phyloP scores from a whole-genome alignment of 2,329 filamentous ascomycete genomes.

The Raffaelea albimanens region DNA sequence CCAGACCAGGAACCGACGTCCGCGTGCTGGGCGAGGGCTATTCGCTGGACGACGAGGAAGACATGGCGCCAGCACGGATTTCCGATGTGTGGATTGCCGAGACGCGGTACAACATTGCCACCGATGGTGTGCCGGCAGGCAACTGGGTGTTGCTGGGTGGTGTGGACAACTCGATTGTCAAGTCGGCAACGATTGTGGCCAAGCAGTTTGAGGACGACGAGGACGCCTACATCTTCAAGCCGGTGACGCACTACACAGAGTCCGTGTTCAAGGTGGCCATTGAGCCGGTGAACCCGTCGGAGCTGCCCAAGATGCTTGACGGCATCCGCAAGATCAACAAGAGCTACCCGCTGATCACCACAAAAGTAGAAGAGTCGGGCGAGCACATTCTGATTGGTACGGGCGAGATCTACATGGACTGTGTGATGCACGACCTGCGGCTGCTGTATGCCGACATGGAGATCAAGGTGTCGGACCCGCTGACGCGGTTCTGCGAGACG shows the following conservation, averaged over 20 bases:
- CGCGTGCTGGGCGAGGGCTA: constrained; percentile 92
- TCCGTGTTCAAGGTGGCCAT: constrained; percentile 97
- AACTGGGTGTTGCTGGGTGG: constrained; percentile 89
- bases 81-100: constrained; percentile 83
- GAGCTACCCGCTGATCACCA: constrained; percentile 89
- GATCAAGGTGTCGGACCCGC: constrained; percentile 95
- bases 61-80: constrained; percentile 84
- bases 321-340: constrained; percentile 96
- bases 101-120: constrained; percentile 85
- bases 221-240: constrained; percentile 90
- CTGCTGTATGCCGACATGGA: constrained; percentile 98
- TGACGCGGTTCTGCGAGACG: constrained; percentile 95
- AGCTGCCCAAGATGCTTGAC: constrained; percentile 97
- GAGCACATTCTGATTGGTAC: constrained; percentile 94
- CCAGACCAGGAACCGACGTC: constrained; percentile 70
- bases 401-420: constrained; percentile 99
- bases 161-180: constrained; percentile 96
- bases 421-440: constrained; percentile 88
- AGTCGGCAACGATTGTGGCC: constrained; percentile 84
- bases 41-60: constrained; percentile 93
- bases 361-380: constrained; percentile 95
- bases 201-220: constrained; percentile 75
- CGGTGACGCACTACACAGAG: constrained; percentile 89
- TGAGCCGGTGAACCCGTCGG: constrained; percentile 95
- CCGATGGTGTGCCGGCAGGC: constrained; percentile 84